phyloP scores from a whole-genome alignment of 495 filamentous ascomycete species.

The Diplogelasinospora grovesii region DNA sequence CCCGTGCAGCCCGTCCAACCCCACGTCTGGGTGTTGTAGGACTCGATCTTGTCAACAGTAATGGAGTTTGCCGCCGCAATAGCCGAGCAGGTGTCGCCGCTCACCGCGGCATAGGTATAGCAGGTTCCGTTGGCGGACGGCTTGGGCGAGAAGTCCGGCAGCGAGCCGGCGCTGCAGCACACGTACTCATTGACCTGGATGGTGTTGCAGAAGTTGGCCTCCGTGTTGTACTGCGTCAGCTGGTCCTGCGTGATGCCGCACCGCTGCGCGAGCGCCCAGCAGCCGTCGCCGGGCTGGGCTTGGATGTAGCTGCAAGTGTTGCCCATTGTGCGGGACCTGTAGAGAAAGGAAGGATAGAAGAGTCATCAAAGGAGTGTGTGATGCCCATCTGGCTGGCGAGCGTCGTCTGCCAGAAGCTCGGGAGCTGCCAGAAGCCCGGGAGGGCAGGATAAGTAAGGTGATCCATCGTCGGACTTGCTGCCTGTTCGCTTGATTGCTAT shows the following conservation, averaged over 20 bases:
- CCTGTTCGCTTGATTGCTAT: too few species aligned
- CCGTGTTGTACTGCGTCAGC: slow-evolving; percentile 36
- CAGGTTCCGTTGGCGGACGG: slow-evolving; percentile 40
- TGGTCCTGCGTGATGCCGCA: slow-evolving; percentile 35
- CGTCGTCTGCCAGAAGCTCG: too few species aligned
- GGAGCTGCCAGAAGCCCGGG: too few species aligned
- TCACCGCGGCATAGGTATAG: slow-evolving; percentile 23
- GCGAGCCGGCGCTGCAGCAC: slow-evolving; percentile 41
- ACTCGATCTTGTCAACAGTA: slow-evolving; percentile 27
- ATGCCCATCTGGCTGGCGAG: too few species aligned
- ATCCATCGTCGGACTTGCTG: too few species aligned
- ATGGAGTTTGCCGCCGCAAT: slow-evolving; percentile 26
- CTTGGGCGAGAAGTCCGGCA: slow-evolving; percentile 32
- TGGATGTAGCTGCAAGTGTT: too few species aligned
- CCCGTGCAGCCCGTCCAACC: slow-evolving; percentile 41
- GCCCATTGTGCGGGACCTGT: too few species aligned
- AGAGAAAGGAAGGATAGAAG: too few species aligned
- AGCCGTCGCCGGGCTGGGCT: slow-evolving; percentile 28
- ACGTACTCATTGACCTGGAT: slow-evolving; percentile 32
- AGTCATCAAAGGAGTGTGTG: too few species aligned
- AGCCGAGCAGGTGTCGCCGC: slow-evolving; percentile 28
- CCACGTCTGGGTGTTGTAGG: slow-evolving; percentile 42
- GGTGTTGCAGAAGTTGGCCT: slow-evolving; percentile 27
- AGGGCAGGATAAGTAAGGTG: too few species aligned
- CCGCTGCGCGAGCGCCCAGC: slow-evolving; percentile 28